phyloP scores from a whole-genome alignment of 805 yeast species.

The Lachancea kluyveri region DNA sequence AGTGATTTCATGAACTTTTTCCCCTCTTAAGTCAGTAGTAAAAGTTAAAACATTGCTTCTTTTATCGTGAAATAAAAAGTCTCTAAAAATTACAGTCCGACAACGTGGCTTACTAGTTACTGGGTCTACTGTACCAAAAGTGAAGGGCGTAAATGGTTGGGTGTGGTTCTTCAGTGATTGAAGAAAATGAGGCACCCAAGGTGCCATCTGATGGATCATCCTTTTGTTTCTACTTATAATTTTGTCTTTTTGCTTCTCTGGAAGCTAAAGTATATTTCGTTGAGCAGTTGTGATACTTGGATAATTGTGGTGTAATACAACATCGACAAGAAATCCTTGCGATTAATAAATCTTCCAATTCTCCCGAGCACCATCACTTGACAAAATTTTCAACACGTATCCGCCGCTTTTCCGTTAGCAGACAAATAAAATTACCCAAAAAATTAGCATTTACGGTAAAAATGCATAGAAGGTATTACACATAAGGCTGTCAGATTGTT shows the following conservation, averaged over 20 bases:
- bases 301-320: too few relatives aligned
- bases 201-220: slow-evolving; percentile 47
- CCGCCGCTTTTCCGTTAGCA: too few relatives aligned
- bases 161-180: slow-evolving; percentile 46
- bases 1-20: slow-evolving; percentile 49
- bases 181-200: slow-evolving; percentile 68
- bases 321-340: too few relatives aligned
- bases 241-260: too few relatives aligned
- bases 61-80: slow-evolving; percentile 66
- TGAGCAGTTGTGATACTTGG: too few relatives aligned
- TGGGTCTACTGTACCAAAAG: slow-evolving; percentile 60
- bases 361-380: background rate
- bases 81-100: slow-evolving; percentile 66
- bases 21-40: slow-evolving; percentile 66
- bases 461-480: too few relatives aligned
- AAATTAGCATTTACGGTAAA: too few relatives aligned
- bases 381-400: slow-evolving; percentile 6
- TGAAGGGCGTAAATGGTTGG: slow-evolving; percentile 52
- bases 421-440: too few relatives aligned
- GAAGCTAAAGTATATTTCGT: too few relatives aligned
- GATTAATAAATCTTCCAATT: background rate
- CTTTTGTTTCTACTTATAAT: background rate
- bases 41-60: slow-evolving; percentile 62
- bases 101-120: slow-evolving; percentile 49
- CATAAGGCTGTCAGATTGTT: too few relatives aligned